A percentile compares a stretch with the other conserved stretches of the same genome.
Evolutionary conservation across 2,329 filamentous ascomycete genomes (phyloP).

Genomic region (Aspergillus brasiliensis): DNA sequence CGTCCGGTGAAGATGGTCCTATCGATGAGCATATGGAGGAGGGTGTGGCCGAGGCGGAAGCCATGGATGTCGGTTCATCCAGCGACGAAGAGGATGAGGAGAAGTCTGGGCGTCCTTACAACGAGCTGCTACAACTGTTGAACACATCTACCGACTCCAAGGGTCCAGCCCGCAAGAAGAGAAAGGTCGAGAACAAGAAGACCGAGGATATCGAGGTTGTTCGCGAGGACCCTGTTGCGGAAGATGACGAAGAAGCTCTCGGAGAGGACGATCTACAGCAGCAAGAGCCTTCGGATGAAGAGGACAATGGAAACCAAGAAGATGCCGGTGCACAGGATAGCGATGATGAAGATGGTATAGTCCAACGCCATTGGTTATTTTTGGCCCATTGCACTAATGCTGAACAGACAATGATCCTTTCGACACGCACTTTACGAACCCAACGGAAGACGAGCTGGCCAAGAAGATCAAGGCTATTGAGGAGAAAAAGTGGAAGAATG

Average conservation of each 20-base stretch:
- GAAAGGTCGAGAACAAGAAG: constrained; percentile 51
- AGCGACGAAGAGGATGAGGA: constrained; percentile 49
- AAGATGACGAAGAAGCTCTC: constrained; percentile 34
- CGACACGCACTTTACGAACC: constrained; percentile 73
- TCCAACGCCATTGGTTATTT: background rate
- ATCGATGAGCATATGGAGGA: constrained; percentile 49
- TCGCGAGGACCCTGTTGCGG: constrained; percentile 24
- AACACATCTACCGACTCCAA: constrained; percentile 44
- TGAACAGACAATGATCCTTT: constrained; percentile 70
- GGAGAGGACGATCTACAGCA: constrained; percentile 51
- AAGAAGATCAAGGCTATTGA: constrained; percentile 52
- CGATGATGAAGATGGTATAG: constrained; percentile 41
- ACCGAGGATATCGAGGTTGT: constrained; percentile 27
- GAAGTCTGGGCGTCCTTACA: constrained; percentile 52
- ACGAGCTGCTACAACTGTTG: constrained; percentile 59
- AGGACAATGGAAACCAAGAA: constrained; percentile 40
- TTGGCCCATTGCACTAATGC: constrained; percentile 42
- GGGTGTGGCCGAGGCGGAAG: constrained; percentile 43
- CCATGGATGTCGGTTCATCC: constrained; percentile 38
- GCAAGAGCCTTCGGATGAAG: constrained; percentile 49
- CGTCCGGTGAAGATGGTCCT: constrained; percentile 26
- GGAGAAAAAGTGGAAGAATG: constrained; percentile 52
- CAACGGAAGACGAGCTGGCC: constrained; percentile 63
- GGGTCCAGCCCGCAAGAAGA: constrained; percentile 54
- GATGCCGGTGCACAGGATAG: constrained; percentile 32